phyloP scores from a whole-genome alignment of 257 asterid species.

The Nicotiana attenuata region DNA sequence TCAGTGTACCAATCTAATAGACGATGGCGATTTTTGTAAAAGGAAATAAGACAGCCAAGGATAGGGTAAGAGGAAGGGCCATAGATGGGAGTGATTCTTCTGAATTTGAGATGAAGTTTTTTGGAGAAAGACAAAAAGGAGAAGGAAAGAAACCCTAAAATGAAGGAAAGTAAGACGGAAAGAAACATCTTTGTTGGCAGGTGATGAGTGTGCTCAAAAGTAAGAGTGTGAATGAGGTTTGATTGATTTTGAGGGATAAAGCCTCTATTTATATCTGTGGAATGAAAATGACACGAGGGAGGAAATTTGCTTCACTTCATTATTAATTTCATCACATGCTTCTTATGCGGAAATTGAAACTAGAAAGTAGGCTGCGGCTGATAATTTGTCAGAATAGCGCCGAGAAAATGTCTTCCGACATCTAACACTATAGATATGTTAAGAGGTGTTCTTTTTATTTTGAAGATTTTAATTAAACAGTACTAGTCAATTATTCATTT shows the following conservation, averaged over 20 bases:
- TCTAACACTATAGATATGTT: too few relatives aligned
- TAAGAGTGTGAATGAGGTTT: neutral
- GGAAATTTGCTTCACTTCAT: neutral
- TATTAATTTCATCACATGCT: neutral
- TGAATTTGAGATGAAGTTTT: too few relatives aligned
- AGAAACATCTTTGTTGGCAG: too few relatives aligned
- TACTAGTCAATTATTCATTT: too few relatives aligned
- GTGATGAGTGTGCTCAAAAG: neutral
- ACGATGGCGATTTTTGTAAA: conserved; percentile 56
- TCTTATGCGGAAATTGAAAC: neutral
- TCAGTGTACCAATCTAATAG: conserved; percentile 63
- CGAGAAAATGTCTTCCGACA: too few relatives aligned
- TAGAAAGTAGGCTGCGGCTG: too few relatives aligned
- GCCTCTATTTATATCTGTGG: neutral
- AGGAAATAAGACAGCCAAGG: conserved; percentile 42
- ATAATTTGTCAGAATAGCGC: too few relatives aligned
- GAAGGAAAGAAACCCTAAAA: too few relatives aligned
- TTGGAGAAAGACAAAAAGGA: too few relatives aligned
- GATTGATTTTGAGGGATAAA: neutral
- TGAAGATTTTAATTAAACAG: too few relatives aligned
- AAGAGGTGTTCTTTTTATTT: too few relatives aligned
- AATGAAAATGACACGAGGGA: neutral
- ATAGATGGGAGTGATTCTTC: neutral
- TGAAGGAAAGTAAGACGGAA: too few relatives aligned
- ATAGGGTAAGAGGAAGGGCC: conserved; percentile 12